phyloP scores from a whole-genome alignment of 2,329 filamentous ascomycete genomes.

The Drechslerella dactyloides region DNA sequence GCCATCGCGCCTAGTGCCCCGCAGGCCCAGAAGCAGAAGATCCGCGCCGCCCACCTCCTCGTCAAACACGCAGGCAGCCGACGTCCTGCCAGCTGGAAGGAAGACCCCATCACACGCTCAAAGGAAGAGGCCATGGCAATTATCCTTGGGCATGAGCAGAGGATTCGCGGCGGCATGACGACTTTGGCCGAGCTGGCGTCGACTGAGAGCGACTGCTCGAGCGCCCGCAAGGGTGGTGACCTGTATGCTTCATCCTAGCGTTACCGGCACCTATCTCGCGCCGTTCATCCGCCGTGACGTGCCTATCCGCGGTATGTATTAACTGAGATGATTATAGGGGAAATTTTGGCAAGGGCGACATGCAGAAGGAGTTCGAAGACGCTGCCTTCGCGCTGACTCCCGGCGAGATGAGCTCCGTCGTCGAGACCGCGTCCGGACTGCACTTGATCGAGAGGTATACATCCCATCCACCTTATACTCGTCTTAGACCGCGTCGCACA shows the following conservation, averaged over 20 bases:
- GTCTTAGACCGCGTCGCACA: too few species aligned
- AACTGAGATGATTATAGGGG: slow-evolving; percentile 64
- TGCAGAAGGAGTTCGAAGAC: slow-evolving; percentile 99
- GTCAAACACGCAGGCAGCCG: slow-evolving; percentile 92
- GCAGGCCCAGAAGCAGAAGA: slow-evolving; percentile 65
- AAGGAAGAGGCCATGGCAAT: slow-evolving; percentile 86
- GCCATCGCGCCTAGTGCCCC: slow-evolving; percentile 60
- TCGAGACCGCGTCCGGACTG: slow-evolving; percentile 90
- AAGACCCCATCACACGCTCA: slow-evolving; percentile 79
- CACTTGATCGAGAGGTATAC: slow-evolving; percentile 91
- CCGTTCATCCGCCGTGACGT: too few species aligned
- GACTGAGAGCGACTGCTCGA: slow-evolving; percentile 93
- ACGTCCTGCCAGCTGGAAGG: slow-evolving; percentile 89
- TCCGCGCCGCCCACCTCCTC: slow-evolving; percentile 87
- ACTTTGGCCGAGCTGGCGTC: slow-evolving; percentile 82
- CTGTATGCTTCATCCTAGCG: slow-evolving; percentile 62
- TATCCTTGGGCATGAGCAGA: slow-evolving; percentile 74
- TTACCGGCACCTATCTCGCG: too few species aligned
- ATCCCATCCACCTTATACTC: neutral
- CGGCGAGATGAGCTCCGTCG: slow-evolving; percentile 82
- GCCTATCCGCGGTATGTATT: too few species aligned
- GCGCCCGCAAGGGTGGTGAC: slow-evolving; percentile 90
- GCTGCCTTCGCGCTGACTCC: slow-evolving; percentile 88
- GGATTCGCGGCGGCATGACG: slow-evolving; percentile 73
- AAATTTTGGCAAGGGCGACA: slow-evolving; percentile 91